Evolutionary conservation across 192 early-diverging fungal genomes (phyloP).

Genomic region (Pecoramyces ruminantium): DNA sequence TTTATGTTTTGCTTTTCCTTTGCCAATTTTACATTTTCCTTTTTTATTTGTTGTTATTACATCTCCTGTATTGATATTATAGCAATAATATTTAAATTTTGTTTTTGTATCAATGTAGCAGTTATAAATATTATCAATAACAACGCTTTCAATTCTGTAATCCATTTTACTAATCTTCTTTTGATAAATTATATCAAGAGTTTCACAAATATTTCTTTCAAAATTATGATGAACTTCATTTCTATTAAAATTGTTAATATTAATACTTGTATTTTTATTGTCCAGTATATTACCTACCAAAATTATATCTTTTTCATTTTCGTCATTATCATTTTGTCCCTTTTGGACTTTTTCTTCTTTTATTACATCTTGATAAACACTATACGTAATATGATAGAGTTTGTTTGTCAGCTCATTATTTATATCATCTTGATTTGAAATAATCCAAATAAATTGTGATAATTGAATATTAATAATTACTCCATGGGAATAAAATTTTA

Average conservation of each 20-base stretch:
- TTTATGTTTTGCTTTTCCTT: neutral
- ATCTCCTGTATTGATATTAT: neutral
- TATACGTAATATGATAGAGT: too few species aligned
- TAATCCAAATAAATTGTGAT: neutral
- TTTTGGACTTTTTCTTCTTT: too few species aligned
- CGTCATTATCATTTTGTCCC: too few species aligned
- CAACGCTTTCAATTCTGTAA: neutral
- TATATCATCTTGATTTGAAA: neutral
- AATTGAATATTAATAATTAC: neutral
- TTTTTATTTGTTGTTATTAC: neutral
- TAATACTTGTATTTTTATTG: neutral
- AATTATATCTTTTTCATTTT: too few species aligned
- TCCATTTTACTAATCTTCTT: neutral
- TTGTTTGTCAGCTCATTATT: too few species aligned
- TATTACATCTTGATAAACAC: too few species aligned
- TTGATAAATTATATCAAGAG: neutral
- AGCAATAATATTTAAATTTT: neutral
- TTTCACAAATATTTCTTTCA: neutral
- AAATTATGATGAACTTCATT: neutral
- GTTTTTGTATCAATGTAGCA: neutral
- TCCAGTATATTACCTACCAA: too few species aligned
- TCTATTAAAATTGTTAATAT: neutral
- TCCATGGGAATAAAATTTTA: neutral
- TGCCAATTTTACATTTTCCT: neutral
- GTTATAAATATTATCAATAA: neutral